Percentiles rank a stretch among this genome's conserved stretches.
phyloP scores from a whole-genome alignment of 257 asterid species.

The Gentiana dahurica region DNA sequence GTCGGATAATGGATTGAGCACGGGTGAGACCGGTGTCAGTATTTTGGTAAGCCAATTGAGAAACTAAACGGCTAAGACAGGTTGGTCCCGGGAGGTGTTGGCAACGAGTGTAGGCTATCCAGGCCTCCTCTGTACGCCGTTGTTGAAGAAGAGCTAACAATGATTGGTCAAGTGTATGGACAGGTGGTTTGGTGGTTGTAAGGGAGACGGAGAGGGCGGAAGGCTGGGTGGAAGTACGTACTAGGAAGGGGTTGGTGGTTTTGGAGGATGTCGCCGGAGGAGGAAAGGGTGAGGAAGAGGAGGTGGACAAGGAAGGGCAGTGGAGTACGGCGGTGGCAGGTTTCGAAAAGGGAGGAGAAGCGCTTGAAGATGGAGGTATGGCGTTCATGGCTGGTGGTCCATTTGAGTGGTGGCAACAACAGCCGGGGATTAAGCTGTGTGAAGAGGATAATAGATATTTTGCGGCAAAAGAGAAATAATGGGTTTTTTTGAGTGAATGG shows the following conservation, averaged over 20 bases:
- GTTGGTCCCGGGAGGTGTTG: slow-evolving; percentile 58
- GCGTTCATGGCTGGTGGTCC: slow-evolving; percentile 52
- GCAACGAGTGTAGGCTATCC: slow-evolving; percentile 50
- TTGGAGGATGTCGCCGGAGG: slow-evolving; percentile 20
- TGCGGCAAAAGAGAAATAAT: slow-evolving; percentile 30
- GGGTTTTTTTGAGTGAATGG: slow-evolving; percentile 28
- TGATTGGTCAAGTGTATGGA: slow-evolving; percentile 33
- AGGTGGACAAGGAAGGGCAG: slow-evolving; percentile 31
- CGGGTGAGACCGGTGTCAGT: slow-evolving; percentile 47
- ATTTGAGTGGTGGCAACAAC: slow-evolving; percentile 17
- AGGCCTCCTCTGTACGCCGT: slow-evolving; percentile 78
- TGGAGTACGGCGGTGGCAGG: slow-evolving; percentile 13
- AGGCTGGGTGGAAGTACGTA: slow-evolving; percentile 27
- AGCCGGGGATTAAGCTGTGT: not conserved
- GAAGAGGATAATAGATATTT: slow-evolving; percentile 2
- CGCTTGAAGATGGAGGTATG: slow-evolving; percentile 11
- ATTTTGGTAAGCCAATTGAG: slow-evolving; percentile 69
- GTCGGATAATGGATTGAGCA: slow-evolving; percentile 76
- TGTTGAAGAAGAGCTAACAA: slow-evolving; percentile 69
- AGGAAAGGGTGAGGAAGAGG: slow-evolving; percentile 18
- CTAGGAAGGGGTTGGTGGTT: slow-evolving; percentile 24
- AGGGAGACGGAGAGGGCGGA: slow-evolving; percentile 17
- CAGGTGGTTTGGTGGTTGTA: slow-evolving; percentile 15
- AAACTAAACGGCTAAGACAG: slow-evolving; percentile 85
- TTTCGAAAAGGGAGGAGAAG: slow-evolving; percentile 3